These are phyloP conservation scores for Candida railenensis DNA, from an alignment of 805 yeast species.

Conservation along the genomic window DNA sequence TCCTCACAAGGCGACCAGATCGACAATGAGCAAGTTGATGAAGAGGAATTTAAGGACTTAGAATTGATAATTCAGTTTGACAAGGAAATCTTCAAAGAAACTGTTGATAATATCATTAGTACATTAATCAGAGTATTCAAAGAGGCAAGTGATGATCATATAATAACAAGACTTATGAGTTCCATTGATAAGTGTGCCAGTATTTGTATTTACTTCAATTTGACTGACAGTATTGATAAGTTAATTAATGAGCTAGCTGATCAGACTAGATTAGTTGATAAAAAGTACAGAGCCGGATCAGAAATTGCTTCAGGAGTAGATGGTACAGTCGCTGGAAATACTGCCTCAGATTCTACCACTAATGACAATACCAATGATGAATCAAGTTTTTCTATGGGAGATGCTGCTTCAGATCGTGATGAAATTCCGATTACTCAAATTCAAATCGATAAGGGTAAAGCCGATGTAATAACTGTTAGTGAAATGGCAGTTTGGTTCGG, in stretches of 20 bases:
- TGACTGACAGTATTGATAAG: slow-evolving; percentile 58
- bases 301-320: not conserved
- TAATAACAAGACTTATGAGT: slow-evolving; percentile 82
- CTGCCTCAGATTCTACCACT: slow-evolving; percentile 4
- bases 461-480: slow-evolving; percentile 66
- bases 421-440: slow-evolving; percentile 46
- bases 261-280: slow-evolving; percentile 62
- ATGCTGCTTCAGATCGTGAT: slow-evolving; percentile 22
- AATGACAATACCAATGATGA: slow-evolving; percentile 19
- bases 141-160: slow-evolving; percentile 87
- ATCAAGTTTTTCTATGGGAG: not conserved
- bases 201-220: slow-evolving; percentile 65
- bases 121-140: slow-evolving; percentile 78
- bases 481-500: slow-evolving; percentile 84
- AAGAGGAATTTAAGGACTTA: slow-evolving; percentile 13
- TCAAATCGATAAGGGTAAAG: slow-evolving; percentile 30
- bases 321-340: slow-evolving; percentile 5
- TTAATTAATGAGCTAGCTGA: slow-evolving; percentile 66
- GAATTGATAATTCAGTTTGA: slow-evolving; percentile 58
- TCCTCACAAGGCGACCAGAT: slow-evolving; percentile 16
- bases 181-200: slow-evolving; percentile 83
- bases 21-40: slow-evolving; percentile 14
- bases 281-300: slow-evolving; percentile 17
- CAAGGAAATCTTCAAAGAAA: slow-evolving; percentile 61
- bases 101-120: slow-evolving; percentile 64